Evolutionary conservation across 192 early-diverging fungal species (phyloP), one percentile per base, ranked within the genome.

Genomic region (Entrophospora sp.): DNA sequence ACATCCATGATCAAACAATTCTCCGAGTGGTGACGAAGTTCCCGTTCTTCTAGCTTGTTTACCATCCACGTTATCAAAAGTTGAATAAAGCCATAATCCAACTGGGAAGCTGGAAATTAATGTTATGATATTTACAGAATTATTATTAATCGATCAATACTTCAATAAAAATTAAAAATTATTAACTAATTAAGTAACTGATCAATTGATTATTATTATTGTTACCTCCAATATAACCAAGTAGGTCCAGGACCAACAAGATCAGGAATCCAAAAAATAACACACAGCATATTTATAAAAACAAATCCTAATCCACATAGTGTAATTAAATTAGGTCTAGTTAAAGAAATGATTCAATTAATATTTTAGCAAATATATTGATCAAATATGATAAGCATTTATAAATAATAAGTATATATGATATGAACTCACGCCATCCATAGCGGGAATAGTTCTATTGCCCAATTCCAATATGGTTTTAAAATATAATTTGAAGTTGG

Each of bases 361-460:
- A n/a, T n/a, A n/a, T n/a, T n/a, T n/a, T n/a, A n/a, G n/a, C n/a
- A n/a, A n/a, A n/a, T n/a, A n/a, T n/a, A n/a, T n/a, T n/a, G n/a
- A n/a, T n/a, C n/a, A n/a, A n/a, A n/a, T n/a, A n/a, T n/a, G n/a
- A n/a, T n/a, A n/a, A n/a, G n/a, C n/a, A n/a, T n/a, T n/a, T n/a
- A n/a, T n/a, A n/a, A n/a, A n/a, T n/a, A n/a, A n/a, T n/a, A n/a
- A n/a, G n/a, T n/a, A n/a, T n/a, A n/a, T n/a, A n/a, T n/a, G n/a
- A n/a, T n/a, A n/a, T 22, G 2, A 46, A 90, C 87, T 87, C 85
- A 90, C 89, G 94, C 94, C 83, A 96, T 84, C 92, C 92, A 96
- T 69, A 88, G 75, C 16, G 94, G 94, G 72, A 96, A 93, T 46
- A 92, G 71, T 10, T 85, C 87, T 30, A 93, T 87, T 16, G 87